Evolutionary conservation across 331 rosid species (phyloP).

Genomic region (Quercus lobata): DNA sequence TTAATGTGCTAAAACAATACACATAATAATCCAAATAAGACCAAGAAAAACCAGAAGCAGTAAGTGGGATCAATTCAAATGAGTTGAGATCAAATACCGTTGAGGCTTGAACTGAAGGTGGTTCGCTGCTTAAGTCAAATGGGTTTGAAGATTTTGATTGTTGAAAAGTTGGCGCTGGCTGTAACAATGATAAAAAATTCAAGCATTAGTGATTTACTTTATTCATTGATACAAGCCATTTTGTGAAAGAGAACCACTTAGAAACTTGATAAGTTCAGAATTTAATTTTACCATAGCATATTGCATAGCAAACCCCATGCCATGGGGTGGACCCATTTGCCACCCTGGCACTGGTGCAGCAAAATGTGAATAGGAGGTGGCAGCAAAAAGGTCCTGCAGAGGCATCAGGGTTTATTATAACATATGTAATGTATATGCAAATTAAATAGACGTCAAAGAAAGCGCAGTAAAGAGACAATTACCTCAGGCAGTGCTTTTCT

Average conservation of each 20-base stretch:
- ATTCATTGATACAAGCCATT: slow-evolving; percentile 19
- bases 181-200: slow-evolving; percentile 32
- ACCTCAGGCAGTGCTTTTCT: slow-evolving; percentile 83
- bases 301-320: slow-evolving; percentile 58
- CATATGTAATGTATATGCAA: slow-evolving; percentile 18
- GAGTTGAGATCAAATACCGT: slow-evolving; percentile 43
- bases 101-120: slow-evolving; percentile 55
- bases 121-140: slow-evolving; percentile 58
- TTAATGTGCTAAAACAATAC: not conserved
- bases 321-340: slow-evolving; percentile 73
- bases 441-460: not conserved
- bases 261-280: slow-evolving; percentile 18
- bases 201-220: not conserved
- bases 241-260: slow-evolving; percentile 10
- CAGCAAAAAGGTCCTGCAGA: slow-evolving; percentile 73
- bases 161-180: slow-evolving; percentile 55
- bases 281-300: slow-evolving; percentile 55
- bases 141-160: slow-evolving; percentile 75
- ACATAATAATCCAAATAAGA: not conserved
- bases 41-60: slow-evolving; percentile 11
- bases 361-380: slow-evolving; percentile 48
- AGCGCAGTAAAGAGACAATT: slow-evolving; percentile 17
- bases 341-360: slow-evolving; percentile 69
- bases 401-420: slow-evolving; percentile 22
- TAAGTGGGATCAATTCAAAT: slow-evolving; percentile 11